Conservation (phyloP, 2,329 filamentous ascomycete genomes). For the Penicillium carneum region DNA sequence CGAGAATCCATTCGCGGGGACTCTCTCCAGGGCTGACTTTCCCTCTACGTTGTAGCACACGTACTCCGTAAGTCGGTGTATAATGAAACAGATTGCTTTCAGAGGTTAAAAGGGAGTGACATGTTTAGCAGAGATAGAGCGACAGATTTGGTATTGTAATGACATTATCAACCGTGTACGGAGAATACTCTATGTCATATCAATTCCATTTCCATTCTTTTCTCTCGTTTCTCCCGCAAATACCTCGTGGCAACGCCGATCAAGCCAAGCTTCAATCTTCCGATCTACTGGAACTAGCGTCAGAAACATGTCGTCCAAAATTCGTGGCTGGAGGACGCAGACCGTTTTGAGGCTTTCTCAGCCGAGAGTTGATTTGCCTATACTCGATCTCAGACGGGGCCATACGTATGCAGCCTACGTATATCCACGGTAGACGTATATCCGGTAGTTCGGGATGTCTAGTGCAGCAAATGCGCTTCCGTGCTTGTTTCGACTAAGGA, state of each 20-base stretch:
- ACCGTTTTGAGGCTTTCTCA: slow-evolving; percentile 19
- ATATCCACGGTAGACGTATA: slow-evolving; percentile 23
- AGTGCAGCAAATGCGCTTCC: slow-evolving; percentile 23
- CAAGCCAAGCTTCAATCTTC: slow-evolving; percentile 30
- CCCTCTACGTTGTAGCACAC: neutral
- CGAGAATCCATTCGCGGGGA: slow-evolving; percentile 22
- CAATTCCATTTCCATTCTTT: neutral
- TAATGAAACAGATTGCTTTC: slow-evolving; percentile 9
- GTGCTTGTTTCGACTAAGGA: slow-evolving; percentile 19
- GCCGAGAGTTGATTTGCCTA: slow-evolving; percentile 31
- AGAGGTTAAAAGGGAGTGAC: neutral
- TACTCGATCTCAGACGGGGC: slow-evolving; percentile 20
- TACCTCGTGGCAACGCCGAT: slow-evolving; percentile 18
- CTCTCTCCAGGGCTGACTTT: slow-evolving; percentile 15
- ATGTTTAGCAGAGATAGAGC: neutral
- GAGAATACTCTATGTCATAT: neutral
- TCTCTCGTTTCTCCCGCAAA: neutral
- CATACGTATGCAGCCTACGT: slow-evolving; percentile 39
- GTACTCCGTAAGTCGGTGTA: slow-evolving; percentile 22
- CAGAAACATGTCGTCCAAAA: slow-evolving; percentile 1
- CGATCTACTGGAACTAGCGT: slow-evolving; percentile 24
- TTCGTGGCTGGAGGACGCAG: slow-evolving; percentile 20
- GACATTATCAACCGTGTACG: neutral
- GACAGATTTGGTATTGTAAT: too few species aligned
- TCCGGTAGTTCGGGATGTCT: slow-evolving; percentile 12